Evolutionary conservation across 164 flowering plant species (phyloP).

Genomic region (Hamamelis virginiana): DNA sequence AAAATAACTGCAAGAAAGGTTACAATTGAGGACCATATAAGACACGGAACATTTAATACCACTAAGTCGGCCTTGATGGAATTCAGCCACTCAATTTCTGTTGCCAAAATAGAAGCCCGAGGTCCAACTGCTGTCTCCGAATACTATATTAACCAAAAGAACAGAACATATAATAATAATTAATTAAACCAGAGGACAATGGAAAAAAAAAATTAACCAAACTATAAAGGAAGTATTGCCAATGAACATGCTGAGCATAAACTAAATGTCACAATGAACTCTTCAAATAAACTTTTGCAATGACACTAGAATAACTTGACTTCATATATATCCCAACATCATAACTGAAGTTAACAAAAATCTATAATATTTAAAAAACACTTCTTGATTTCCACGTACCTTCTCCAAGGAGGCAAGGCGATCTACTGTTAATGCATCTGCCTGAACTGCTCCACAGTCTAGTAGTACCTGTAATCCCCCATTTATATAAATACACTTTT

Average conservation of each 20-base stretch:
- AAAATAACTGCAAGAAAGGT: not conserved
- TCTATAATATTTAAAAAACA: not conserved
- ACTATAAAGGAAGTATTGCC: not conserved
- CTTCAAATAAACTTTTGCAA: not conserved
- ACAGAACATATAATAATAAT: not conserved
- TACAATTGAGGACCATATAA: not conserved
- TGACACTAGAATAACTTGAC: not conserved
- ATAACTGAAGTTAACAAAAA: not conserved
- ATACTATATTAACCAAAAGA: conserved; percentile 45
- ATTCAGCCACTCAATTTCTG: conserved; percentile 89
- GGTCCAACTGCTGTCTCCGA: conserved; percentile 89
- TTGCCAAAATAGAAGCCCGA: conserved; percentile 72
- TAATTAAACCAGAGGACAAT: not conserved
- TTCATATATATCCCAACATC: not conserved
- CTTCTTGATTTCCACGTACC: conserved; percentile 35
- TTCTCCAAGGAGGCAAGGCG: conserved; percentile 94
- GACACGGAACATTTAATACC: conserved; percentile 42
- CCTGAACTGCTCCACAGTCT: conserved; percentile 99
- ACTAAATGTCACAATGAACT: not conserved
- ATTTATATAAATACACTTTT: not conserved
- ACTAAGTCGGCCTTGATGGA: conserved; percentile 95
- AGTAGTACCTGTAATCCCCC: conserved; percentile 57
- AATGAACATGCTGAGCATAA: not conserved
- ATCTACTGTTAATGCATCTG: conserved; percentile 98
- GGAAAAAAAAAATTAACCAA: too few species aligned